Conservation (phyloP, 495 filamentous ascomycete genomes). For the Thermothielavioides terrestris region DNA sequence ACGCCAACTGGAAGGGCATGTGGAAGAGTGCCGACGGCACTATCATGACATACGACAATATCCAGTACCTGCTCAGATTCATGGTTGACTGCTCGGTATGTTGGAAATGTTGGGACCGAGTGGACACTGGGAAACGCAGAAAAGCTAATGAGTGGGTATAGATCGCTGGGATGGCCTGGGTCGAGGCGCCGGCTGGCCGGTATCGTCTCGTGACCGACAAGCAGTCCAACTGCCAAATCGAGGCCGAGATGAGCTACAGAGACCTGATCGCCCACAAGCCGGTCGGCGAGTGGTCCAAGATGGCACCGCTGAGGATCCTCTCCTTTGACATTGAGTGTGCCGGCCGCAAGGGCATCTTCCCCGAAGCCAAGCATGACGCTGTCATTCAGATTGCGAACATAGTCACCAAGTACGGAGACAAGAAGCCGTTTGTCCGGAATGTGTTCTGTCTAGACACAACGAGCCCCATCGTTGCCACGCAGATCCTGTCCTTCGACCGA, state of each 20-base stretch:
- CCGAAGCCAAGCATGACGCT: conserved; percentile 80
- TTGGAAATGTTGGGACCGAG: not conserved
- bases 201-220: conserved; percentile 62
- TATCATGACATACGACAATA: conserved; percentile 84
- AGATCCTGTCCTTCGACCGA: conserved; percentile 70
- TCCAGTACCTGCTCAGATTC: conserved; percentile 90
- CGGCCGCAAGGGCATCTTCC: conserved; percentile 94
- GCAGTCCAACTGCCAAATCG: conserved; percentile 91
- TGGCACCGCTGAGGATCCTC: conserved; percentile 86
- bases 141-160: conserved; percentile 23
- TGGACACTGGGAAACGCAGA: not conserved
- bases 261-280: conserved; percentile 80
- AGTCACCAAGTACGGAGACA: conserved; percentile 92
- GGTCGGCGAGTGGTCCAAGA: conserved; percentile 96
- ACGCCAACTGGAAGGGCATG: conserved; percentile 79
- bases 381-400: conserved; percentile 98
- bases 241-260: conserved; percentile 70
- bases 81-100: conserved; percentile 88
- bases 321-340: conserved; percentile 99
- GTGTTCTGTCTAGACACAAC: conserved; percentile 91
- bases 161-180: conserved; percentile 95
- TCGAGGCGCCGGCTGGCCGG: conserved; percentile 66
- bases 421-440: conserved; percentile 91
- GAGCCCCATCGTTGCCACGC: conserved; percentile 87
- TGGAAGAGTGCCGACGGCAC: conserved; percentile 65